phyloP scores from a whole-genome alignment of 768 basidiomycete species.

The Galerina marginata region DNA sequence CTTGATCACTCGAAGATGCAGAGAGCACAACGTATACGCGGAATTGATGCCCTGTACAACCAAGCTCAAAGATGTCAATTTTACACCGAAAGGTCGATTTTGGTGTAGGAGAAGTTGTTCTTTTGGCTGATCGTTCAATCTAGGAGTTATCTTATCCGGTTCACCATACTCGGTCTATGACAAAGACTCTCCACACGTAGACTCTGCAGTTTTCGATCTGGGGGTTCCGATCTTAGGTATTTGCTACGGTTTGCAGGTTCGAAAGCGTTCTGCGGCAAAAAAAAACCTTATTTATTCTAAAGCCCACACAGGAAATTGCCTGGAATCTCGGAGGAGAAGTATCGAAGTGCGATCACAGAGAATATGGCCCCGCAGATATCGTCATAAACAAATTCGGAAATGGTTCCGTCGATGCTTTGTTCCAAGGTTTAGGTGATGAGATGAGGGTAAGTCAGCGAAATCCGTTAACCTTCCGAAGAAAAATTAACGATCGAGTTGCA shows the following conservation, averaged over 20 bases:
- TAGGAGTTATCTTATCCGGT: conserved; percentile 94
- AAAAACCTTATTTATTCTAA: background rate
- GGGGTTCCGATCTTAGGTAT: conserved; percentile 95
- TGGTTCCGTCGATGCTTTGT: conserved; percentile 72
- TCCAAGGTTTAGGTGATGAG: conserved; percentile 85
- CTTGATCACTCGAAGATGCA: conserved; percentile 95
- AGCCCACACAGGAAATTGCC: conserved; percentile 79
- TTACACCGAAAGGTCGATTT: conserved; percentile 88
- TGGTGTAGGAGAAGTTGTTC: background rate
- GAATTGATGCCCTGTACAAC: conserved; percentile 97
- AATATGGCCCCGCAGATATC: conserved; percentile 92
- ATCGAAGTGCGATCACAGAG: conserved; percentile 85
- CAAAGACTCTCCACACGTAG: conserved; percentile 88
- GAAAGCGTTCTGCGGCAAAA: conserved; percentile 20
- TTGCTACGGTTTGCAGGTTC: conserved; percentile 94
- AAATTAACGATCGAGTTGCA: conserved; percentile 34
- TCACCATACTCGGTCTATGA: conserved; percentile 99
- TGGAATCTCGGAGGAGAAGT: conserved; percentile 87
- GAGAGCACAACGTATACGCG: conserved; percentile 96
- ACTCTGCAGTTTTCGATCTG: conserved; percentile 86
- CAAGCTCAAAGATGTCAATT: conserved; percentile 83
- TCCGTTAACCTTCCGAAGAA: background rate
- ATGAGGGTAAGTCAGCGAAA: conserved; percentile 67
- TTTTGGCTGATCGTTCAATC: background rate
- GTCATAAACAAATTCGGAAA: conserved; percentile 69